A percentile compares a stretch with the other conserved stretches of the same genome.
phyloP scores from a whole-genome alignment of 2,329 filamentous ascomycete species.

The Diaporthe destruens region DNA sequence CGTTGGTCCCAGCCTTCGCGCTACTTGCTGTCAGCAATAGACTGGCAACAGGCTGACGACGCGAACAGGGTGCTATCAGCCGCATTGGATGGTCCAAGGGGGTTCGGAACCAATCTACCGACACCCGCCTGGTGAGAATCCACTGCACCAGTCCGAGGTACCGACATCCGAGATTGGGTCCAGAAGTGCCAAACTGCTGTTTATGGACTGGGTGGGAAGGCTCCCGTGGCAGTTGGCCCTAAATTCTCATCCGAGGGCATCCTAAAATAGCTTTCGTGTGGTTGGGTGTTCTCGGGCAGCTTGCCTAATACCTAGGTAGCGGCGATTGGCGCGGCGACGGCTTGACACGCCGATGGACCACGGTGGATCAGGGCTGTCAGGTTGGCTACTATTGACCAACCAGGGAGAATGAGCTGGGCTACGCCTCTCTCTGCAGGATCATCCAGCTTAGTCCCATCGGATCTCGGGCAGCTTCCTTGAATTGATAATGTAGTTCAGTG shows the following conservation, averaged over 20 bases:
- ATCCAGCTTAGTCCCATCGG: neutral
- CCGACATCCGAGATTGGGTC: slow-evolving; percentile 12
- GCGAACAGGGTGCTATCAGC: neutral
- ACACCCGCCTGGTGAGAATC: neutral
- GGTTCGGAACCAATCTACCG: neutral
- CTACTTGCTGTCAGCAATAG: neutral
- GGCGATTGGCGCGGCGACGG: too few species aligned
- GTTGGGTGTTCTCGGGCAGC: neutral
- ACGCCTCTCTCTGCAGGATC: neutral
- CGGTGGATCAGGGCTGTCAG: neutral
- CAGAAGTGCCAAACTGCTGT: neutral
- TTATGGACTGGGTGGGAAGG: neutral
- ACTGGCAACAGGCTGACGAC: neutral
- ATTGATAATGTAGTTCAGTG: neutral
- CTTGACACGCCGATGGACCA: neutral
- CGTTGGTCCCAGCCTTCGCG: neutral
- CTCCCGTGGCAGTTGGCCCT: neutral
- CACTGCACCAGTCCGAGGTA: neutral
- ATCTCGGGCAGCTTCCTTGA: slow-evolving; percentile 9
- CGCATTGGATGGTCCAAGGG: neutral
- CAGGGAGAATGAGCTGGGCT: neutral
- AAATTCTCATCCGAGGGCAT: neutral
- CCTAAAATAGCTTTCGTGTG: neutral
- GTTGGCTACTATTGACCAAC: neutral
- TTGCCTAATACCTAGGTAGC: neutral